Evolutionary conservation across 108 stramenopile genomes (phyloP).

Genomic region (Fistulifera solaris): DNA sequence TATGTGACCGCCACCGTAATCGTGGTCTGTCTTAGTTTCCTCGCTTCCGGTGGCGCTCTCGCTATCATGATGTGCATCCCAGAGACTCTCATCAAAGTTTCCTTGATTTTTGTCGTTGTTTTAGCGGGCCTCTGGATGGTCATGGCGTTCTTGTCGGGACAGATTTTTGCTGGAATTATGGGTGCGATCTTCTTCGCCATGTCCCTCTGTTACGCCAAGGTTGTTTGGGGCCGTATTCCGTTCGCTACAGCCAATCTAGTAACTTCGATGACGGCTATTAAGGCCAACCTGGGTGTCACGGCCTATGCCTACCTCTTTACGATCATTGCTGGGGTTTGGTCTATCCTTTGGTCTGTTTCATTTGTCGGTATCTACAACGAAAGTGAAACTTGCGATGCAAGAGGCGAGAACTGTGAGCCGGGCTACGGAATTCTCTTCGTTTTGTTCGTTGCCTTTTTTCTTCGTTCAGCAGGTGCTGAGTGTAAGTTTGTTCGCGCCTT

Average conservation of each 20-base stretch:
- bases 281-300: slow-evolving; percentile 50
- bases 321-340: slow-evolving; percentile 50
- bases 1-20: slow-evolving; percentile 43
- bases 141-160: slow-evolving; percentile 33
- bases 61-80: slow-evolving; percentile 61
- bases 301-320: slow-evolving; percentile 58
- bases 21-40: slow-evolving; percentile 26
- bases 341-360: slow-evolving; percentile 56
- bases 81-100: slow-evolving; percentile 56
- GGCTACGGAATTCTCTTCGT: slow-evolving; percentile 58
- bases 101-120: slow-evolving; percentile 50
- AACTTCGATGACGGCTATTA: slow-evolving; percentile 71
- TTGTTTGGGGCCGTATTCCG: slow-evolving; percentile 48
- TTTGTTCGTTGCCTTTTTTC: slow-evolving; percentile 44
- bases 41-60: slow-evolving; percentile 40
- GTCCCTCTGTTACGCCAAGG: slow-evolving; percentile 30
- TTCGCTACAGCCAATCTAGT: slow-evolving; percentile 73
- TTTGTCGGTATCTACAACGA: slow-evolving; percentile 34
- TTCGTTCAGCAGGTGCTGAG: slow-evolving; percentile 61
- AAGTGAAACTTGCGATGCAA: slow-evolving; percentile 22
- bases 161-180: slow-evolving; percentile 42
- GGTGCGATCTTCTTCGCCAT: slow-evolving; percentile 57
- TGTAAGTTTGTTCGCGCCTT: no score
- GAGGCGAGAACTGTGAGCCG: slow-evolving; percentile 4
- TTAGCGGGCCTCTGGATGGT: slow-evolving; percentile 39